A percentile compares a stretch with the other conserved stretches of the same genome.
Evolutionary conservation across 2,329 filamentous ascomycete genomes (phyloP).

Genomic region (Pseudopyricularia cyperi): DNA sequence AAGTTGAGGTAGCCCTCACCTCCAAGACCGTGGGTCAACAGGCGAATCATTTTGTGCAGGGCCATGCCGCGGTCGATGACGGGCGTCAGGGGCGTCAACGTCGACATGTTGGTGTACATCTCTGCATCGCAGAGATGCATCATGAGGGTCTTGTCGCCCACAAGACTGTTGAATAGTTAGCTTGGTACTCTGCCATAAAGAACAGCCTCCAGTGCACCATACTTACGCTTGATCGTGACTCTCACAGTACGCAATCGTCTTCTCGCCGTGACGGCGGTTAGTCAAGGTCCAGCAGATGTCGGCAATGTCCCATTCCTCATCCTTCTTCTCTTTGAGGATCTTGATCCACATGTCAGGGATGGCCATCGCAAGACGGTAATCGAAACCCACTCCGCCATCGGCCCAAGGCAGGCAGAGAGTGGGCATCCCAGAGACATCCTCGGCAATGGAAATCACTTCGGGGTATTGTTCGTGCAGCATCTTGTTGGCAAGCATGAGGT

Average conservation of each 20-base stretch:
- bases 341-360: constrained; percentile 99
- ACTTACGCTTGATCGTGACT: constrained; percentile 93
- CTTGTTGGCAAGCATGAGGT: constrained; percentile 93
- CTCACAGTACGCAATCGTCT: constrained; percentile 95
- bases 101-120: constrained; percentile 97
- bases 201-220: constrained; percentile 1
- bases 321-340: constrained; percentile 83
- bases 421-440: constrained; percentile 97
- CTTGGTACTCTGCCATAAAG: neutral
- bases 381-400: constrained; percentile 86
- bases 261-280: constrained; percentile 88
- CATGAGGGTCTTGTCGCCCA: constrained; percentile 92
- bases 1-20: constrained; percentile 98
- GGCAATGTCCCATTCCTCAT: constrained; percentile 84
- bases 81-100: constrained; percentile 67
- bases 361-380: constrained; percentile 95
- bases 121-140: constrained; percentile 98
- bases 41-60: constrained; percentile 93
- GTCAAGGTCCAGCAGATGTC: constrained; percentile 77
- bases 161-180: constrained; percentile 43
- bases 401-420: constrained; percentile 80
- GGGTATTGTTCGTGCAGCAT: constrained; percentile 88
- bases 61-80: constrained; percentile 84
- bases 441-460: constrained; percentile 78
- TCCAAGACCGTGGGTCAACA: constrained; percentile 81